Conservation (phyloP, 2,329 filamentous ascomycete genomes). For the Alternaria sp. region DNA sequence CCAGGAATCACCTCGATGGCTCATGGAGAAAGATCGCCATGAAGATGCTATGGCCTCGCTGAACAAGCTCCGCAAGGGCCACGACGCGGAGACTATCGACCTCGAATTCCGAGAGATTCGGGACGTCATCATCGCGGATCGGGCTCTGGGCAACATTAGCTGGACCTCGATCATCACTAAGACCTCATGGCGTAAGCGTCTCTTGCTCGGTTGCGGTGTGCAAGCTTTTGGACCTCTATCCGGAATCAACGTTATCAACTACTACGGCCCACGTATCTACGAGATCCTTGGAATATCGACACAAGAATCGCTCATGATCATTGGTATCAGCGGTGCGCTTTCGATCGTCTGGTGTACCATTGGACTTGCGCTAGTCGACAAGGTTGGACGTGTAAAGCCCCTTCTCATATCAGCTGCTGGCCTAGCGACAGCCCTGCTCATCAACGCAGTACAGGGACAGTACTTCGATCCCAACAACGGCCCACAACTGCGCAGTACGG, state of each 20-base stretch:
- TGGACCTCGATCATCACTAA: conserved; percentile 56
- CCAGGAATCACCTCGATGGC: conserved; percentile 69
- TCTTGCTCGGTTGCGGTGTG: conserved; percentile 58
- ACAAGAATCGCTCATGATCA: conserved; percentile 59
- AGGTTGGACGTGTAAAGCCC: conserved; percentile 58
- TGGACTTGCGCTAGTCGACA: conserved; percentile 57
- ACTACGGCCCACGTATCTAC: conserved; percentile 54
- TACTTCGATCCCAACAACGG: conserved; percentile 38
- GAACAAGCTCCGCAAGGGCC: conserved; percentile 28
- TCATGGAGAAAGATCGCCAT: conserved; percentile 62
- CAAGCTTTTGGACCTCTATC: conserved; percentile 60
- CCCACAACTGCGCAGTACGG: conserved; percentile 54
- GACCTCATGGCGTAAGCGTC: conserved; percentile 55
- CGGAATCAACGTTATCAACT: conserved; percentile 56
- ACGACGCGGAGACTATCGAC: conserved; percentile 27
- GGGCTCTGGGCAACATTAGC: conserved; percentile 45
- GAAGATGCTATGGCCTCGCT: conserved; percentile 54
- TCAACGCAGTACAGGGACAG: conserved; percentile 53
- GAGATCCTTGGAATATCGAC: conserved; percentile 55
- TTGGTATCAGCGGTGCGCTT: conserved; percentile 61
- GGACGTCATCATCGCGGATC: conserved; percentile 32
- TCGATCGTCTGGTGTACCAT: conserved; percentile 58
- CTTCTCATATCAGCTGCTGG: conserved; percentile 57
- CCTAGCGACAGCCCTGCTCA: conserved; percentile 41
- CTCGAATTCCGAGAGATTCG: conserved; percentile 35